Evolutionary conservation across 805 yeast species (phyloP).

Genomic region (Metschnikowia matae): DNA sequence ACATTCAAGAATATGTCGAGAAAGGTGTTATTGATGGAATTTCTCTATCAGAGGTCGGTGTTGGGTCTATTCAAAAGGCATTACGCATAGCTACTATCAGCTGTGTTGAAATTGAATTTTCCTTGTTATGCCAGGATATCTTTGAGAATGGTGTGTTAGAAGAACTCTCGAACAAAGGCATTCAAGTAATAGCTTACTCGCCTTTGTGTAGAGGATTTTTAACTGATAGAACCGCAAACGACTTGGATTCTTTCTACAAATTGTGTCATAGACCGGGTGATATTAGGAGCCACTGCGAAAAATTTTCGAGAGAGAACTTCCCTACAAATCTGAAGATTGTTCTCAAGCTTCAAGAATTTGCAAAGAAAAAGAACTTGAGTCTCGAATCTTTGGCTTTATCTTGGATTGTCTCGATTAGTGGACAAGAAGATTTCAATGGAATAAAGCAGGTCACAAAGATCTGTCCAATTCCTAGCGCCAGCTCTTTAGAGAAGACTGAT

Average conservation of each 20-base stretch:
- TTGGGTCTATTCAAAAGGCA: constrained; percentile 58
- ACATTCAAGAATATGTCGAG: constrained; percentile 55
- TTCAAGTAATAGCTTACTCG: constrained; percentile 76
- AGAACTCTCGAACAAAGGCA: constrained; percentile 50
- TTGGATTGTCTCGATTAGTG: constrained; percentile 58
- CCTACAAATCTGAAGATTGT: constrained; percentile 50
- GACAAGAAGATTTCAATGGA: constrained; percentile 49
- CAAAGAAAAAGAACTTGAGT: constrained; percentile 45
- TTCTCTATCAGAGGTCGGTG: constrained; percentile 71
- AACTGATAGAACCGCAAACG: constrained; percentile 53
- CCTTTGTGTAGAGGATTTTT: constrained; percentile 80
- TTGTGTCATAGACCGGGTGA: constrained; percentile 53
- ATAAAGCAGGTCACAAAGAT: constrained; percentile 46
- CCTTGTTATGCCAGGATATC: constrained; percentile 64
- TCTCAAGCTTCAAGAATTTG: constrained; percentile 45
- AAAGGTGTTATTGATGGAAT: constrained; percentile 65
- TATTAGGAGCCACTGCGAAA: constrained; percentile 46
- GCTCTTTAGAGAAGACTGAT: constrained; percentile 53
- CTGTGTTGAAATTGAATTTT: constrained; percentile 75
- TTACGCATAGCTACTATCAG: constrained; percentile 51
- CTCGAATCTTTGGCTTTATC: constrained; percentile 51
- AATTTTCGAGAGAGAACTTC: constrained; percentile 57
- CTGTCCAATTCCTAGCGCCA: constrained; percentile 79
- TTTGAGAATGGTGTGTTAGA: constrained; percentile 59
- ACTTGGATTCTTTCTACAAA: constrained; percentile 24